phyloP scores from a whole-genome alignment of 306 rosid genomes.

The Gastrolobium bilobum region DNA sequence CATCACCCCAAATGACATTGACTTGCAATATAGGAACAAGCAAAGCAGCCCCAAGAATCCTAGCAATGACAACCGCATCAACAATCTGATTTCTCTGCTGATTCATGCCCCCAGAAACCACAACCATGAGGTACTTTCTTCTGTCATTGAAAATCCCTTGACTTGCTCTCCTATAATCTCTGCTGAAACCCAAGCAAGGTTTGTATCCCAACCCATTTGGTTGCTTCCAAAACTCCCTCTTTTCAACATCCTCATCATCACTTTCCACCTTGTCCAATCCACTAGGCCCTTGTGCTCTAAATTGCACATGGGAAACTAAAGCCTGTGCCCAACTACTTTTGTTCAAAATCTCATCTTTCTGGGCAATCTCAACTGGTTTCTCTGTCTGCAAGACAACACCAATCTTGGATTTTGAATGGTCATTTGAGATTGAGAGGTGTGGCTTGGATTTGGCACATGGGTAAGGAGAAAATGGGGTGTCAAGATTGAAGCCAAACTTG shows the following conservation, averaged over 20 bases:
- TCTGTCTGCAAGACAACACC: constrained; percentile 18
- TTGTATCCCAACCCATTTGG: constrained; percentile 88
- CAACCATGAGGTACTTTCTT: constrained; percentile 83
- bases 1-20: constrained; percentile 98
- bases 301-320: constrained; percentile 52
- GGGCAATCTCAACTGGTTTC: too few species aligned
- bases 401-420: constrained; percentile 46
- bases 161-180: constrained; percentile 68
- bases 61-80: constrained; percentile 96
- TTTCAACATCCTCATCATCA: constrained; percentile 35
- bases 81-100: constrained; percentile 99
- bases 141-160: constrained; percentile 60
- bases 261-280: constrained; percentile 29
- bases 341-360: constrained; percentile 42
- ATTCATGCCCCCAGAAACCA: constrained; percentile 97
- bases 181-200: constrained; percentile 75
- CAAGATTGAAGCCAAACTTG: constrained; percentile 57
- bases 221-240: constrained; percentile 83
- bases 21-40: constrained; percentile 97
- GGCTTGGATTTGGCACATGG: constrained; percentile 64
- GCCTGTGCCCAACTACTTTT: constrained; percentile 12
- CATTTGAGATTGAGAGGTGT: constrained; percentile 48
- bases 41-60: constrained; percentile 95
- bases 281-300: constrained; percentile 53
- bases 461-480: constrained; percentile 56